Evolutionary conservation across 306 rosid species (phyloP), one percentile per base, ranked within the genome.

Genomic region (Prunus persica): DNA sequence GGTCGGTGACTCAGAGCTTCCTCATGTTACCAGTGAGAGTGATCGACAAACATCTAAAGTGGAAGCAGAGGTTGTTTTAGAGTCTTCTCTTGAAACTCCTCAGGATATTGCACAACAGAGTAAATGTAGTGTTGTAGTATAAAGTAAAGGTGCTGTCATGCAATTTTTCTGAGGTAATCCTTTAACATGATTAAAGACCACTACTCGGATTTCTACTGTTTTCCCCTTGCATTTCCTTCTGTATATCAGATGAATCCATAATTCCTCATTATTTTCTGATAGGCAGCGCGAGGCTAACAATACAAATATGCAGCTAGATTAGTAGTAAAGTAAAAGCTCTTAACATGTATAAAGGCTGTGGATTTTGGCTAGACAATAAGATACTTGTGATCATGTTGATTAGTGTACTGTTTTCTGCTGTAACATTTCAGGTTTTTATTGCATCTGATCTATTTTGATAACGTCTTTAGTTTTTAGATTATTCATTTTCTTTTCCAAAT

Each of bases 81-180:
- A 88, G 54, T 79, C 93, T 77, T 82, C 93, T 65, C 80, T 87
- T 78, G 92, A 84, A 81, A 74, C 82, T 80, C 76, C 81, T 67
- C 89, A 85, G 78, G 95, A 89, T 79, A 86, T 90, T 69, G 81
- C 88, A 41, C 89, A 86, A 75, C 87, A 86, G 73, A 91, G 90
- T 77, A 89, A 86, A 79, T 84, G 89, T 88, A 77, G 88, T 85
- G 84, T 92, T 78, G 85, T 87, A 86, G 89, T 83, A 81, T 88
- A 82, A 88, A 56, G 60, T 80, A 61, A 73, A 78, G 83, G 78
- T 73, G 54, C 64, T 64, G 79, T 83, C 78, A 41, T 75, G 79
- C 82, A 64, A 41, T 27, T 80, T 87, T 86, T 84, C 73, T 82
- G 81, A 79, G 91, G 81, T 83, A 57, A 70, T 75, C 60, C 45